Evolutionary conservation across 129 eudicot species (phyloP), one percentile per base, ranked within the genome.

Genomic region (Calendula officinalis): DNA sequence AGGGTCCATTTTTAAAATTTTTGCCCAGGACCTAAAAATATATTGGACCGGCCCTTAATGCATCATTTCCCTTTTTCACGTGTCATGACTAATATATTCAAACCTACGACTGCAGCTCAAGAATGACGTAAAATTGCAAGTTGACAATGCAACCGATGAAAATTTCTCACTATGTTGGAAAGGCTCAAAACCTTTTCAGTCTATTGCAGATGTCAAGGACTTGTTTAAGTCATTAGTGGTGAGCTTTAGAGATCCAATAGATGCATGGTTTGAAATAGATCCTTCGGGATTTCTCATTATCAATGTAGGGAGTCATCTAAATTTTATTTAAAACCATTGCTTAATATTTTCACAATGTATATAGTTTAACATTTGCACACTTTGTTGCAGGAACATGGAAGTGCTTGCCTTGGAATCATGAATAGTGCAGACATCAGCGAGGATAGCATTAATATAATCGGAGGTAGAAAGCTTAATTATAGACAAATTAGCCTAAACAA

Each of bases 111-210:
- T 71, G 74, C 81, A 90, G 95, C 64, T 91, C 40, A 84, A 37
- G 68, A 75, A 56, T 30, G 77, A 76, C 32, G 12, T 86, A 45
- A 80, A 74, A 54, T 77, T 76, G 60, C 73, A 69, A 55, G 59
- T 84, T 13, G 60, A 57, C 64, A 77, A 58, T 30, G 86, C 89
- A 49, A 67, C 64, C n/a, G 91, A 86, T 14, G 97, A 90, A 34
- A 90, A 62, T 70, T 85, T 86, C 7, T 92, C 95, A 1, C 68
- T 90, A 22, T 90, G 97, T 70, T 90, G 97, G 97, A 90, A 79
- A 83, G 97, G 91, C 13, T 36, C 80, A n/a, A 83, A 79, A 51
- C 77, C 86, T 27, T 90, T 86, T 76, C 81, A 77, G 45, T 74
- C 83, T 41, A 30, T 84, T 33, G 43, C 54, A 51, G 97, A 90